Conservation (phyloP, 768 basidiomycete genomes). For the Suillus brevipes region DNA sequence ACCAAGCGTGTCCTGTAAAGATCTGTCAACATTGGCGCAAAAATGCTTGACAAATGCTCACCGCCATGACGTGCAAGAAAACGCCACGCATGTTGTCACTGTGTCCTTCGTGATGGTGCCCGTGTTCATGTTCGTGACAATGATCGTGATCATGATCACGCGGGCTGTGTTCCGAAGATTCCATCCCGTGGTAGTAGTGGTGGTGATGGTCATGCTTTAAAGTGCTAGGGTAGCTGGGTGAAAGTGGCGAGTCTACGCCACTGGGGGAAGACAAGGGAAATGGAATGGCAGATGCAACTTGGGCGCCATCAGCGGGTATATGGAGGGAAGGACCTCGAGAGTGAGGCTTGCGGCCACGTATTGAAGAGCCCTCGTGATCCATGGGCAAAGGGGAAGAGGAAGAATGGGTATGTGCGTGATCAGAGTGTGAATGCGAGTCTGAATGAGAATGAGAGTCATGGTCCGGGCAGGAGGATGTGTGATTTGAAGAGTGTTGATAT, state of each 20-base stretch:
- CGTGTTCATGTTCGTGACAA: conserved; percentile 52
- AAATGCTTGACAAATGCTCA: conserved; percentile 37
- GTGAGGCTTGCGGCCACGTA: conserved; percentile 36
- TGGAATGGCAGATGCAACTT: conserved; percentile 22
- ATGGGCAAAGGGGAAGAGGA: conserved; percentile 12
- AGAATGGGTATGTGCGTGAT: conserved; percentile 18
- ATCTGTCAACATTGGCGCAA: conserved; percentile 11
- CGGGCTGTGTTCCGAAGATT: conserved; percentile 15
- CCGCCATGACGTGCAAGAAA: conserved; percentile 96
- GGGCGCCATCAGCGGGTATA: conserved; percentile 29
- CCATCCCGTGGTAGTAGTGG: conserved; percentile 23
- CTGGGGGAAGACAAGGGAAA: conserved; percentile 27
- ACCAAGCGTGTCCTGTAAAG: conserved; percentile 81
- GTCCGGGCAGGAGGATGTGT: conserved; percentile 26
- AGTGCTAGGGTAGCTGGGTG: conserved; percentile 58
- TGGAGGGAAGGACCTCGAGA: conserved; percentile 44
- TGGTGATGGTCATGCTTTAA: conserved; percentile 51
- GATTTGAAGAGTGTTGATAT: conserved; percentile 29
- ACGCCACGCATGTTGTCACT: conserved; percentile 99
- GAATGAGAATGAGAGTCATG: conserved; percentile 19
- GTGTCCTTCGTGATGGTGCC: conserved; percentile 72
- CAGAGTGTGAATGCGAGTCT: conserved; percentile 18
- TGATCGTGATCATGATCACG: conserved; percentile 46
- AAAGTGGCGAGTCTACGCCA: conserved; percentile 52
- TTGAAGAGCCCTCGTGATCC: conserved; percentile 15